A percentile compares a stretch with the other conserved stretches of the same genome.
phyloP scores from a whole-genome alignment of 2,329 filamentous ascomycete species.

The Cladosporium sp. region DNA sequence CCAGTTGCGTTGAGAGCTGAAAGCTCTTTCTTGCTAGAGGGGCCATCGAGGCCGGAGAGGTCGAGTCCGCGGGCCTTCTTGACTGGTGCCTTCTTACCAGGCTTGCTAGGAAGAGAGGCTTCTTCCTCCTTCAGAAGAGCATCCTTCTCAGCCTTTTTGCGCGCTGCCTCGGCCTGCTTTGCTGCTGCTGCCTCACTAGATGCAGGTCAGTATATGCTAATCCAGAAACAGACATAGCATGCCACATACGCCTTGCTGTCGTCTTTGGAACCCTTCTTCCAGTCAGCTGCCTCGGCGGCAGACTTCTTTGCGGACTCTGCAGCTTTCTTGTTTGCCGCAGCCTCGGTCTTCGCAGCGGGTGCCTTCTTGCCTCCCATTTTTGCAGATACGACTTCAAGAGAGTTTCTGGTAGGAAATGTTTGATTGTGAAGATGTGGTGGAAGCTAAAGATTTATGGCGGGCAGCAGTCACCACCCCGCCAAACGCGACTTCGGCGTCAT shows the following conservation, averaged over 20 bases:
- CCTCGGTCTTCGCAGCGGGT: conserved; percentile 88
- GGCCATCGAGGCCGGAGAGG: conserved; percentile 66
- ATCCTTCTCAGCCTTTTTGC: conserved; percentile 90
- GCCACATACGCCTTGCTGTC: conserved; percentile 69
- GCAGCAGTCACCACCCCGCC: too few species aligned
- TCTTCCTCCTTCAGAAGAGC: conserved; percentile 82
- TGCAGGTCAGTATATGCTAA: conserved; percentile 3
- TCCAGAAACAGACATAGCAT: neutral
- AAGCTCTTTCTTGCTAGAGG: conserved; percentile 45
- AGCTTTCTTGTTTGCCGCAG: conserved; percentile 74
- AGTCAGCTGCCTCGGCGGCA: conserved; percentile 68
- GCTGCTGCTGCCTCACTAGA: conserved; percentile 75
- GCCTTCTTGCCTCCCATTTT: conserved; percentile 41
- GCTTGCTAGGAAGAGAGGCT: conserved; percentile 57
- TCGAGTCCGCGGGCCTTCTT: conserved; percentile 64
- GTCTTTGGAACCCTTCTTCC: conserved; percentile 81
- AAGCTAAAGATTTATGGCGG: neutral
- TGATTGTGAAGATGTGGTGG: neutral
- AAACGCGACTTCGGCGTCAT: too few species aligned
- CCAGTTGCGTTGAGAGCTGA: conserved; percentile 72
- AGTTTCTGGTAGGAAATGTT: neutral
- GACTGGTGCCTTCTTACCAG: conserved; percentile 58
- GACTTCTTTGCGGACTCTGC: conserved; percentile 63
- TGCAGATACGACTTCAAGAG: neutral
- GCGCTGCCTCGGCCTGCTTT: conserved; percentile 75